phyloP scores from a whole-genome alignment of 2,329 filamentous ascomycete genomes.

The Talaromyces sp. region DNA sequence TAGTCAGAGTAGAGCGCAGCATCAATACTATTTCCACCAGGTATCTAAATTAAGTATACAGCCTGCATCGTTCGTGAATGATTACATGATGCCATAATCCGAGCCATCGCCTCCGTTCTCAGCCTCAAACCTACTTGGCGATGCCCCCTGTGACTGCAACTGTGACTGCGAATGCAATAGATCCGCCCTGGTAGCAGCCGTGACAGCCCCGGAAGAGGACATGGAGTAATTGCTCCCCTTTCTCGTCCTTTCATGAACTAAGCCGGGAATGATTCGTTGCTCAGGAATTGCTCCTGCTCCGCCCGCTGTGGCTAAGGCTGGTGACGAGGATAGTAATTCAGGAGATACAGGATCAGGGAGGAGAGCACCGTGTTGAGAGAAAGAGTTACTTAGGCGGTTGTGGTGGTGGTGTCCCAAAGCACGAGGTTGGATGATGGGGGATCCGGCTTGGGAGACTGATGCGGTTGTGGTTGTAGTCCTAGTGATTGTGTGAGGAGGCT shows the following conservation, averaged over 20 bases:
- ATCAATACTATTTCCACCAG: neutral
- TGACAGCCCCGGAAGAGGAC: conserved; percentile 7
- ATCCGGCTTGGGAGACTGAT: conserved; percentile 6
- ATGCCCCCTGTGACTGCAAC: neutral
- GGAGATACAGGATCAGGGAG: conserved; percentile 1
- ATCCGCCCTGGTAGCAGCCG: conserved; percentile 9
- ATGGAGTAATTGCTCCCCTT: conserved; percentile 24
- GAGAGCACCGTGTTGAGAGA: neutral
- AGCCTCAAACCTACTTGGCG: neutral
- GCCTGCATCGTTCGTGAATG: neutral
- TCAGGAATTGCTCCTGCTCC: conserved; percentile 27
- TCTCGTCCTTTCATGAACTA: conserved; percentile 39
- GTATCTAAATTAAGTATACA: neutral
- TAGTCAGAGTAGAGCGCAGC: neutral
- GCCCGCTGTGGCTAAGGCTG: neutral
- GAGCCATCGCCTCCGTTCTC: conserved; percentile 6
- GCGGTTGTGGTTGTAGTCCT: neutral
- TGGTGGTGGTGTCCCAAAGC: neutral
- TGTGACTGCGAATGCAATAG: conserved; percentile 1
- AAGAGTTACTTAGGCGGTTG: conserved; percentile 3
- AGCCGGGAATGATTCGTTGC: conserved; percentile 43
- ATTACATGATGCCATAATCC: conserved; percentile 4
- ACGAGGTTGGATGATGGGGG: neutral
- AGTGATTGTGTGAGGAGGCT: neutral
- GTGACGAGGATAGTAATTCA: neutral